phyloP scores from a whole-genome alignment of 371 early-diverging fungal genomes.

The Mortierella sp. region DNA sequence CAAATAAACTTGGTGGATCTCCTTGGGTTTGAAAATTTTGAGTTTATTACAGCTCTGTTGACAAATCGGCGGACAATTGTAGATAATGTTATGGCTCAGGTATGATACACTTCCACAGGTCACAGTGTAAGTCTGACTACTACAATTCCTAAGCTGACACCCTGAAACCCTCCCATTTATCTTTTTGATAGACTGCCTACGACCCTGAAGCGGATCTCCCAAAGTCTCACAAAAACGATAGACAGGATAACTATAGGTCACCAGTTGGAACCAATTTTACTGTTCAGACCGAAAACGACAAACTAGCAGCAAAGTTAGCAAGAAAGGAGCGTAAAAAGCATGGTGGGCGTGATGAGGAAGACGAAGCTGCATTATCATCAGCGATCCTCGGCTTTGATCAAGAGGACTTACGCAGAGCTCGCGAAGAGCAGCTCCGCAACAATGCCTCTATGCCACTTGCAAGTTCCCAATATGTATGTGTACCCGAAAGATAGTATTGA shows the following conservation, averaged over 20 bases:
- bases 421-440: slow-evolving; percentile 65
- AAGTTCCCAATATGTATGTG: slow-evolving; percentile 39
- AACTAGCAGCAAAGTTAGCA: slow-evolving; percentile 68
- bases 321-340: slow-evolving; percentile 79
- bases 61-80: slow-evolving; percentile 63
- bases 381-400: slow-evolving; percentile 69
- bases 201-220: slow-evolving; percentile 32
- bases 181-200: slow-evolving; percentile 25
- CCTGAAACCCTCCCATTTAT: not conserved
- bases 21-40: slow-evolving; percentile 82
- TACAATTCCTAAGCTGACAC: not conserved
- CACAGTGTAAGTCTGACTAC: not conserved
- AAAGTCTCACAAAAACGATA: slow-evolving; percentile 27
- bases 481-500: not conserved
- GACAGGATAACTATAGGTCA: slow-evolving; percentile 21
- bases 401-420: slow-evolving; percentile 62
- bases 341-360: slow-evolving; percentile 57
- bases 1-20: slow-evolving; percentile 78
- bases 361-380: slow-evolving; percentile 64
- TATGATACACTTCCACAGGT: slow-evolving; percentile 5
- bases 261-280: slow-evolving; percentile 59
- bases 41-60: slow-evolving; percentile 70
- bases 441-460: slow-evolving; percentile 51
- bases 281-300: slow-evolving; percentile 80
- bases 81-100: slow-evolving; percentile 63